phyloP scores from a whole-genome alignment of 2,329 filamentous ascomycete species.

The Verticillium longisporum region DNA sequence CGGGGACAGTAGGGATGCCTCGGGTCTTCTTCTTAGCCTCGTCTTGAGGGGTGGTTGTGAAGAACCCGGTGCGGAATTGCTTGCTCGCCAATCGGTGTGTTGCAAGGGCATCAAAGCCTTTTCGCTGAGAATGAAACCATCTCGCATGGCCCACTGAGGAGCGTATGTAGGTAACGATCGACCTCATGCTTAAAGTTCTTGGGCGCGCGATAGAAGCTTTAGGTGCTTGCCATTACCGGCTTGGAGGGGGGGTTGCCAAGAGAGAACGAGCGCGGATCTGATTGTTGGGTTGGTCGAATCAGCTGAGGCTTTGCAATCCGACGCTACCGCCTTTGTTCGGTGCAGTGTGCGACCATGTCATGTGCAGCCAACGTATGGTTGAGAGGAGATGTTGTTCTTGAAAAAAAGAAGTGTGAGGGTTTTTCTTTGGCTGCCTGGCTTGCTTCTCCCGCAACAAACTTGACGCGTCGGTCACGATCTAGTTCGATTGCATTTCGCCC shows the following conservation, averaged over 20 bases:
- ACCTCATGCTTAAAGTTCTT: not conserved
- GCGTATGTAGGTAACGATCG: not conserved
- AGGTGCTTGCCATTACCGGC: not conserved
- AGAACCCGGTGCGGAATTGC: constrained; percentile 12
- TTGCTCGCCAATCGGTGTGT: not conserved
- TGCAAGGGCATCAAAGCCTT: not conserved
- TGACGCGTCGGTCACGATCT: not conserved
- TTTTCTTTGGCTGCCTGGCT: not conserved
- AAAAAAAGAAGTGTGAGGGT: not conserved
- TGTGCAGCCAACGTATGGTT: not conserved
- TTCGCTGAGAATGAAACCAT: not conserved
- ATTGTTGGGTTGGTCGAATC: not conserved
- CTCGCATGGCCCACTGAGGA: not conserved
- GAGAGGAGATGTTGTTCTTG: not conserved
- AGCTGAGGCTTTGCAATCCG: not conserved
- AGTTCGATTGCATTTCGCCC: not conserved
- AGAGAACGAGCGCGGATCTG: not conserved
- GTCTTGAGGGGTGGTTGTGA: constrained; percentile 10
- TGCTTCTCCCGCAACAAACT: not conserved
- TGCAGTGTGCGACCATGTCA: not conserved
- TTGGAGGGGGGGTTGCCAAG: not conserved
- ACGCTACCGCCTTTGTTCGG: not conserved
- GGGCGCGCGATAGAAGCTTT: not conserved
- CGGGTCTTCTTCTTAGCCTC: constrained; percentile 10
- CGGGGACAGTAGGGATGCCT: constrained; percentile 16